Evolutionary conservation across 345 rosid genomes (phyloP), one percentile per base, ranked within the genome.

Genomic region (Eucalyptus regnans): DNA sequence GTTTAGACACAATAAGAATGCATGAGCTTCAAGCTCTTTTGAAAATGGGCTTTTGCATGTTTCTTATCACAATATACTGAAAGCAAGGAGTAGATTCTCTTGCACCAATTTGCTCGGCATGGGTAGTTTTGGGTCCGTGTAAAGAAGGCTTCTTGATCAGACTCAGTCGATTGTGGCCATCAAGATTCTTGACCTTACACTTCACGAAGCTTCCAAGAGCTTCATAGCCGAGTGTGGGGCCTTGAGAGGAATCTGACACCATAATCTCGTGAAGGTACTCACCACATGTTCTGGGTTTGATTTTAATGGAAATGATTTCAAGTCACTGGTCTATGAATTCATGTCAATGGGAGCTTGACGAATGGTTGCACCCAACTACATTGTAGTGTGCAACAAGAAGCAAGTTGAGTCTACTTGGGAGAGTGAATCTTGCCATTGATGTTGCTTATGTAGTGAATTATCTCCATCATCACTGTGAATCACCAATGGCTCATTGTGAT

Each of bases 21-120:
- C 20, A 14, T 64, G 0, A 14, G 3, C 20, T 0, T 1, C 37
- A n/a, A 29, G 37, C 37, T n/a, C 41, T 14, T n/a, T 9, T n/a
- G 10, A 64, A n/a, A 17, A 64, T 15, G 76, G 41, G 23, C 23
- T 68, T 68, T 68, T 68, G 43, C 80, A 68, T 17, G 44, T 68
- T 68, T 68, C 23, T 68, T 68, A 33, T 68, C 23, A 33, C 1
- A 68, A 0, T 16, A 5, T 68, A 68, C 0, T 68, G 1, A 68
- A 31, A 33, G 12, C 1, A 0, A 68, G 1, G 0, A 1, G 1
- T 31, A 22, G 44, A 31, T 31, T 31, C 80, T 68, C 80, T 41
- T 68, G 2, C 23, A 8, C 80, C 12, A 68, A 68, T 31, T 11
- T 68, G 23, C 7, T 68, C 10, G 1, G 0, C 12, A 5, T 31